Conservation (phyloP, 2,329 filamentous ascomycete genomes). For the Venturia asperata region DNA sequence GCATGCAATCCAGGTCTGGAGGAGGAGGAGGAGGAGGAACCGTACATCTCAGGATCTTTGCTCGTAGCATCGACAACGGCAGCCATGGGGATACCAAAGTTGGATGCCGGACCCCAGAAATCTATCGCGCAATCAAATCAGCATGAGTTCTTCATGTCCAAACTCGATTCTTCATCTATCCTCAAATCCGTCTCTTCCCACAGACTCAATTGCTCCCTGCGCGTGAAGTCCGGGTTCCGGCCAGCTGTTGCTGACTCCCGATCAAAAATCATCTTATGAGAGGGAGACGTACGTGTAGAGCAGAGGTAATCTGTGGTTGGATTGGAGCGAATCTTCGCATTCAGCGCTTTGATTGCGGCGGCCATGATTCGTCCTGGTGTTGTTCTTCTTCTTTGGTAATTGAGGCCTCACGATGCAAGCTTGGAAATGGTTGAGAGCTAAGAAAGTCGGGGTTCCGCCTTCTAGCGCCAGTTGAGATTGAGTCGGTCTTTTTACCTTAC, state of each 20-base stretch:
- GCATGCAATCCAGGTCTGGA: conserved; percentile 9
- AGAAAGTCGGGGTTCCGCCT: not conserved
- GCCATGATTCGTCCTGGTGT: conserved; percentile 15
- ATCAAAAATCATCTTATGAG: not conserved
- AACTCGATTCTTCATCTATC: no score
- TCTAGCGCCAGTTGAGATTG: not conserved
- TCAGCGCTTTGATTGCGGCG: conserved; percentile 47
- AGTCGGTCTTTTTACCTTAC: no score
- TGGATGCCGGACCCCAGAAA: conserved; percentile 47
- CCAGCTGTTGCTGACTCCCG: not conserved
- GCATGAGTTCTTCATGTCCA: not conserved
- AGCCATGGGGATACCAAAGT: conserved; percentile 49
- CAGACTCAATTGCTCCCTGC: conserved; percentile 6
- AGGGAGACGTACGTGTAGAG: conserved; percentile 44
- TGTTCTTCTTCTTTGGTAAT: not conserved
- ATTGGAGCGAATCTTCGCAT: conserved; percentile 46
- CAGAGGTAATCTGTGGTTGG: conserved; percentile 46
- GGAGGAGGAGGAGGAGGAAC: conserved; percentile 6
- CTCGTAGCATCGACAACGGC: conserved; percentile 47
- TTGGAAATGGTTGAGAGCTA: not conserved
- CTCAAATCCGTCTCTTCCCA: not conserved
- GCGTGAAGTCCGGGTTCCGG: not conserved
- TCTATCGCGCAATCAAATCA: conserved; percentile 29
- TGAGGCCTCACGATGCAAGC: not conserved
- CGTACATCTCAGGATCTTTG: conserved; percentile 47